These are phyloP conservation scores for Onygenales sp. DNA, from an alignment of 2,329 filamentous ascomycete species.

Conservation along the genomic window DNA sequence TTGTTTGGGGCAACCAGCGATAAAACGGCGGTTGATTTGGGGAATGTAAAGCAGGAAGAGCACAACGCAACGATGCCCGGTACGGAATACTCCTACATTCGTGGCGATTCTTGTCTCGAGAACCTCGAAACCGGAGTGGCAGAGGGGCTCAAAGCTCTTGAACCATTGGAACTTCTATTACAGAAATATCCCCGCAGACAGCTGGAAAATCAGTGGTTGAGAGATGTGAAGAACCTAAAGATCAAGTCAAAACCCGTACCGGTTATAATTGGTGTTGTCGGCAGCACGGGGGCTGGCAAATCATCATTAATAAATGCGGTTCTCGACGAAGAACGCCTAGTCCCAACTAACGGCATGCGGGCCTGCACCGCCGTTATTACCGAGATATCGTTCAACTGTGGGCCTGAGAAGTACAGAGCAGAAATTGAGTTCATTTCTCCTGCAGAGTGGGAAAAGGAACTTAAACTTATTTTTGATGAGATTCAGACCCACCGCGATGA, in stretches of 20 bases:
- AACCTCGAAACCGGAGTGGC: background rate
- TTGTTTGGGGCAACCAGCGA: no score
- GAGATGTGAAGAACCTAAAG: constrained; percentile 12
- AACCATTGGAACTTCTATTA: background rate
- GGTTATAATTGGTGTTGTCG: constrained; percentile 49
- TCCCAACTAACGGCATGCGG: constrained; percentile 49
- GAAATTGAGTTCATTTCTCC: constrained; percentile 49
- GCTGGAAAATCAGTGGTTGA: background rate
- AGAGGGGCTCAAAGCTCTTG: background rate
- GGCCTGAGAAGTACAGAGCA: constrained; percentile 40
- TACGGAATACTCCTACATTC: background rate
- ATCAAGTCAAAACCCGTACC: constrained; percentile 28
- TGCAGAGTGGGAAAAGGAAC: constrained; percentile 45
- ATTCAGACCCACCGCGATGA: constrained; percentile 21
- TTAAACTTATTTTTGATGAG: constrained; percentile 41
- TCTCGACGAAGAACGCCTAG: constrained; percentile 50
- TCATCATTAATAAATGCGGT: constrained; percentile 55
- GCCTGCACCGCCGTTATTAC: constrained; percentile 55
- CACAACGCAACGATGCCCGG: no score
- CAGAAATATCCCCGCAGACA: background rate
- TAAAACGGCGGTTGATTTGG: no score
- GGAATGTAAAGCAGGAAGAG: no score
- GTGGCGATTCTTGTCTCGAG: background rate
- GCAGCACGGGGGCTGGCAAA: constrained; percentile 54
- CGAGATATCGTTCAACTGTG: constrained; percentile 49